Evolutionary conservation across 2,329 filamentous ascomycete species (phyloP), one percentile per base, ranked within the genome.

Genomic region (Sodiomyces alkalinus): DNA sequence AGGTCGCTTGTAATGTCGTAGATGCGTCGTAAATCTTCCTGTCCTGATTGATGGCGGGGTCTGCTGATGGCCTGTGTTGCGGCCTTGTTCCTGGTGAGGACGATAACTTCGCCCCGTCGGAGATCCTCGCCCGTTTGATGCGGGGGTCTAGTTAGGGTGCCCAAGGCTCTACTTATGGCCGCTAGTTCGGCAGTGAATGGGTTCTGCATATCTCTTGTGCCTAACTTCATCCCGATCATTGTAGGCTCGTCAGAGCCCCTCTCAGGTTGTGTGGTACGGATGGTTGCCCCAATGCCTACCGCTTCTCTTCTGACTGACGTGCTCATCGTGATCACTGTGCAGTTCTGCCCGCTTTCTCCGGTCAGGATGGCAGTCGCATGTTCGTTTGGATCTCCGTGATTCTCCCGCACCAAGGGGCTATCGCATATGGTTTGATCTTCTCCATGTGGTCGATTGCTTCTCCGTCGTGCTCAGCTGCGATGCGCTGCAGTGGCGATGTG

Each of bases 381-480:
- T 24, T 16, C 7, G 15, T 16, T 10, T 17, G 14, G 22, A 24
- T 13, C 17, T 10, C 8, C 14, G 3, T 11, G 22, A 24, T 24
- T 16, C 22, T 24, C 22, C 17, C 17, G 13, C 17, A 6, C 22
- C 22, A 24, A 8, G 22, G 22, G 22, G 14, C 22, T 13, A 16
- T 13, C 17, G n/a, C 14, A 16, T 16, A 16, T 11, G 22, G 14
- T 16, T 24, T 24, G 26, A 38, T 33, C 3, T 29, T 35, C 31
- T 30, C 34, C 24, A 18, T 18, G 19, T 33, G 15, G 13, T 24
- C 28, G 13, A 22, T 22, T 26, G 26, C 17, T 17, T 22, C 22
- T 14, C 44, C 27, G 44, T 52, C n/a, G 28, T 36, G 11, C 16
- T 17, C 26, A 13, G 18, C 12, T 19, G 26, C 26, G 15, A 16